phyloP scores from a whole-genome alignment of 805 yeast species.

The Cyberlindnera amylophila region DNA sequence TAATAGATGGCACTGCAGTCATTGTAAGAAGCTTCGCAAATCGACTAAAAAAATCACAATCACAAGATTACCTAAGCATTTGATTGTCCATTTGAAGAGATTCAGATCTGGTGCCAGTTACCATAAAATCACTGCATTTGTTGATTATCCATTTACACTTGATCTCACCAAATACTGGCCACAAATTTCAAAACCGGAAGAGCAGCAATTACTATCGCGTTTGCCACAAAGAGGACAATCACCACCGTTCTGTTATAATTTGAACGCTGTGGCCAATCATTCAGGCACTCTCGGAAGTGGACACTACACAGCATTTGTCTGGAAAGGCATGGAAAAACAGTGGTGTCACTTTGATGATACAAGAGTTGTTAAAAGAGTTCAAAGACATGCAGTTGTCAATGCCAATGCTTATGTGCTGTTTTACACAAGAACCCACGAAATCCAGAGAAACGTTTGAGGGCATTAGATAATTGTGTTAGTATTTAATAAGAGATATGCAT shows the following conservation, averaged over 20 bases:
- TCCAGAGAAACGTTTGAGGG: too few species aligned
- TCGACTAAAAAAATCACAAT: conserved; percentile 69
- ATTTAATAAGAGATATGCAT: too few species aligned
- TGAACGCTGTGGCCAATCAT: conserved; percentile 83
- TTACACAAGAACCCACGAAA: conserved; percentile 43
- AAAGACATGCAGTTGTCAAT: conserved; percentile 53
- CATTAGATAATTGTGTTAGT: too few species aligned
- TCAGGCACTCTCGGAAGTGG: conserved; percentile 81
- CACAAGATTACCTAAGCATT: conserved; percentile 71
- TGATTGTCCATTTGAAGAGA: conserved; percentile 83
- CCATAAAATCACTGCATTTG: conserved; percentile 41
- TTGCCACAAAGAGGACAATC: conserved; percentile 69
- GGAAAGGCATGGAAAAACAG: conserved; percentile 46
- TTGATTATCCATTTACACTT: conserved; percentile 63
- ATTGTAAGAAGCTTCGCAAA: conserved; percentile 57
- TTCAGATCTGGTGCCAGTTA: conserved; percentile 46
- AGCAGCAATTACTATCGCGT: too few species aligned
- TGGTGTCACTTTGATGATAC: conserved; percentile 89
- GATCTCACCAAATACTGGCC: conserved; percentile 39
- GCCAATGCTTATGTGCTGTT: conserved; percentile 81
- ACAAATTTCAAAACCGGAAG: conserved; percentile 1
- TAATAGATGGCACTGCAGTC: conserved; percentile 82
- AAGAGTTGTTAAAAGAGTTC: conserved; percentile 51
- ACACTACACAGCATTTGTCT: conserved; percentile 80
- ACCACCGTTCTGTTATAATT: conserved; percentile 74